phyloP scores from a whole-genome alignment of 805 yeast species.

The Komagataella ulmi region DNA sequence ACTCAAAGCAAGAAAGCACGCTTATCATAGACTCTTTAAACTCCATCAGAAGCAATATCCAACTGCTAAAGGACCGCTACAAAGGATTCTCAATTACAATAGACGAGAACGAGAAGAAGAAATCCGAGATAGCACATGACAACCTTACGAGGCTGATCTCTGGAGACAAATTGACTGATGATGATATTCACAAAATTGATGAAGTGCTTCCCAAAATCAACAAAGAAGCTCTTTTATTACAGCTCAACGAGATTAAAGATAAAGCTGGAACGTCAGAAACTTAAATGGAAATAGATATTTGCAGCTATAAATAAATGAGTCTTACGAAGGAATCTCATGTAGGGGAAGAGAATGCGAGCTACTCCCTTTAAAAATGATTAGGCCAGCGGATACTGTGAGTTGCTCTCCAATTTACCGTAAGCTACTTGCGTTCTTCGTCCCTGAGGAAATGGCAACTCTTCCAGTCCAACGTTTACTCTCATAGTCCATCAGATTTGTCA shows the following conservation, averaged over 20 bases:
- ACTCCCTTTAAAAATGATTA: too few relatives aligned
- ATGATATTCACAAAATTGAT: slow-evolving; percentile 7
- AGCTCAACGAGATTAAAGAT: slow-evolving; percentile 12
- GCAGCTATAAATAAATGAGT: neutral
- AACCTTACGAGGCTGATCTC: neutral
- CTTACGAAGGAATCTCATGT: neutral
- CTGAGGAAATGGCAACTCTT: too few relatives aligned
- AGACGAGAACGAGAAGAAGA: neutral
- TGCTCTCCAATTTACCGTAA: too few relatives aligned
- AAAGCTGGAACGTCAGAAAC: slow-evolving; percentile 3
- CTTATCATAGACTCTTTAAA: neutral
- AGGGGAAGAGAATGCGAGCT: neutral
- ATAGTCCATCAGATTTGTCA: too few relatives aligned
- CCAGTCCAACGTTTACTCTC: too few relatives aligned
- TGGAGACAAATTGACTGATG: slow-evolving; percentile 5
- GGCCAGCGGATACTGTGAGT: too few relatives aligned
- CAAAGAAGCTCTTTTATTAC: slow-evolving; percentile 11
- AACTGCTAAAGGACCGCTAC: neutral
- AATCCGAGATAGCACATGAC: neutral
- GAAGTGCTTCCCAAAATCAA: slow-evolving; percentile 8
- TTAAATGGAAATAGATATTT: too few relatives aligned
- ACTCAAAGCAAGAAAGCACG: neutral
- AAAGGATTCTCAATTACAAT: neutral
- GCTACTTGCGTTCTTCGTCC: too few relatives aligned
- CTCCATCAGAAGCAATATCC: neutral